These are phyloP conservation scores for Rhizophora mangle DNA, from an alignment of 345 rosid genomes.

Conservation along the genomic window DNA sequence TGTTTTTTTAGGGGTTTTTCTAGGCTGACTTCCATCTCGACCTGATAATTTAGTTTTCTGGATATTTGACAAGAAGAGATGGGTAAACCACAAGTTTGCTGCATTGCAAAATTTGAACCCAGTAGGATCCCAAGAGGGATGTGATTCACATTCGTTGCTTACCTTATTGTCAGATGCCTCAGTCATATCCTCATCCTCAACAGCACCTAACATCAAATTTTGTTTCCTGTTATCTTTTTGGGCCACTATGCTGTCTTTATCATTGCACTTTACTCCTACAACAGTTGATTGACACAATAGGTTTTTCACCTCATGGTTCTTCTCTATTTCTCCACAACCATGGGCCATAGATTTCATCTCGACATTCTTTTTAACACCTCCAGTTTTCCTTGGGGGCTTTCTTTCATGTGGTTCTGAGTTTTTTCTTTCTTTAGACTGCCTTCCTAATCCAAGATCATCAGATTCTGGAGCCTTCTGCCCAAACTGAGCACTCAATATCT, in stretches of 20 bases:
- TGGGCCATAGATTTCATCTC: conserved; percentile 11
- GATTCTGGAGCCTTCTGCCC: conserved; percentile 17
- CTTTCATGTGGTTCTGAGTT: conserved; percentile 25
- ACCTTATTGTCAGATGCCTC: conserved; percentile 45
- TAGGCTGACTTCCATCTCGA: conserved; percentile 23
- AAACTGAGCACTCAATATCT: conserved; percentile 15
- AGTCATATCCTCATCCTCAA: conserved; percentile 19
- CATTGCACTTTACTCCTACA: conserved; percentile 17
- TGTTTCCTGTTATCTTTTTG: conserved; percentile 21
- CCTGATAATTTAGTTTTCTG: conserved; percentile 34
- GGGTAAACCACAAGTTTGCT: conserved; percentile 6
- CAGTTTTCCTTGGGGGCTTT: conserved; percentile 24
- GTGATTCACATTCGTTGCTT: conserved; percentile 14
- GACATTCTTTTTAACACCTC: conserved; percentile 23
- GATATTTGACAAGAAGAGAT: conserved; percentile 20
- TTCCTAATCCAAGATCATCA: conserved; percentile 20
- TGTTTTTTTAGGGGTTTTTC: conserved; percentile 37
- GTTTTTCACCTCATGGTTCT: conserved; percentile 23
- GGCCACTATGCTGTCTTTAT: conserved; percentile 20
- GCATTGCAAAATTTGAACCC: conserved; percentile 5
- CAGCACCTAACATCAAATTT: conserved; percentile 16
- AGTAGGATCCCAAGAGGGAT: conserved; percentile 12
- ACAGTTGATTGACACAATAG: conserved; percentile 18
- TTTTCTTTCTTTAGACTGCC: conserved; percentile 24
- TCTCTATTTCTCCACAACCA: conserved; percentile 17